A percentile compares a stretch with the other conserved stretches of the same genome.
These are phyloP conservation scores for Colletotrichum aenigma DNA, from an alignment of 2,329 filamentous ascomycete species.

Conservation along the genomic window DNA sequence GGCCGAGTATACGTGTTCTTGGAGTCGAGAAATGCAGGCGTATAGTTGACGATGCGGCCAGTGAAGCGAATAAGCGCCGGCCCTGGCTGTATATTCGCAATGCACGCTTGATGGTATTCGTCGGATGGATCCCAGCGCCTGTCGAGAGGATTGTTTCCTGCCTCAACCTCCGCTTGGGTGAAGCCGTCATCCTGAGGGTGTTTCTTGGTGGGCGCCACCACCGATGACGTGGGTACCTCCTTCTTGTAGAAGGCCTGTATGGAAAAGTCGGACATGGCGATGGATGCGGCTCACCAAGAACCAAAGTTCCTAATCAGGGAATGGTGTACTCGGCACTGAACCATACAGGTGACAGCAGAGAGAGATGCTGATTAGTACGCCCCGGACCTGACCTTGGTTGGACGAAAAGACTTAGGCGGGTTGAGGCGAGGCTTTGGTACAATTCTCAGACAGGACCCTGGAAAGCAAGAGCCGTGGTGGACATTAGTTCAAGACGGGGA, in stretches of 20 bases:
- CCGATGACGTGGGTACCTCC: conserved; percentile 19
- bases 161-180: conserved; percentile 49
- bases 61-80: conserved; percentile 54
- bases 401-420: neutral
- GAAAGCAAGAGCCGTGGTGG: neutral
- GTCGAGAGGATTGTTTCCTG: conserved; percentile 38
- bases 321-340: neutral
- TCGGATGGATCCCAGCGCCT: conserved; percentile 44
- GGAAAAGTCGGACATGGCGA: conserved; percentile 26
- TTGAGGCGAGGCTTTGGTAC: neutral
- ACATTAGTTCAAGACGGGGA: neutral
- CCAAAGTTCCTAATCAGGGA: neutral
- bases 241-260: conserved; percentile 39
- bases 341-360: neutral
- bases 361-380: neutral
- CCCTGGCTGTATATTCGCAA: conserved; percentile 53
- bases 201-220: conserved; percentile 11
- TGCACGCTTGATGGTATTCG: conserved; percentile 50
- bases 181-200: conserved; percentile 52
- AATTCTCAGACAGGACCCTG: neutral
- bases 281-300: neutral
- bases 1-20: conserved; percentile 38
- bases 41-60: conserved; percentile 62
- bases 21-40: conserved; percentile 42
- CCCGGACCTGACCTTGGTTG: neutral